Conservation (phyloP, 1,139 yeast genomes). For the Hyphopichia fennica region DNA sequence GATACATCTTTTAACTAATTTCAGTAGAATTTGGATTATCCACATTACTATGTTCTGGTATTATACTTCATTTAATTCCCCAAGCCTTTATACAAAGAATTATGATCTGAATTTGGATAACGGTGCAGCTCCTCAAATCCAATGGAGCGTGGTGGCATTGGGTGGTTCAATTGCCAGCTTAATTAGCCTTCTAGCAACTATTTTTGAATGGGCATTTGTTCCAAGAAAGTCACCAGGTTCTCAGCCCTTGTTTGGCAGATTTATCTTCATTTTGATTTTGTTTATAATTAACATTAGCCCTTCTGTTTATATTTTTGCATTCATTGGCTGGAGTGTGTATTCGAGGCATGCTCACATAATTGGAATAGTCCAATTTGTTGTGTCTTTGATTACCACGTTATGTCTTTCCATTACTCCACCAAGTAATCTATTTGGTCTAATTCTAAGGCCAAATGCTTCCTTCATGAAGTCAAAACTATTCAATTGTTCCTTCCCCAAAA, state of each 20-base stretch:
- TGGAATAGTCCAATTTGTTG: constrained; percentile 56
- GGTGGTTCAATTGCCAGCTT: constrained; percentile 74
- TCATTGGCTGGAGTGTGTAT: constrained; percentile 50
- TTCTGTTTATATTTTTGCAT: constrained; percentile 57
- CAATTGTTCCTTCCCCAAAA: constrained; percentile 54
- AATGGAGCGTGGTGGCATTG: constrained; percentile 61
- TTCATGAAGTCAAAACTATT: constrained; percentile 23
- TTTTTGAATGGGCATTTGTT: constrained; percentile 61
- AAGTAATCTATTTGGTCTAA: constrained; percentile 45
- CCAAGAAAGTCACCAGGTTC: constrained; percentile 74
- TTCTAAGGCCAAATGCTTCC: constrained; percentile 8
- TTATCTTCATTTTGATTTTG: constrained; percentile 43
- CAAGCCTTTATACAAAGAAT: constrained; percentile 67
- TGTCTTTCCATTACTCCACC: constrained; percentile 59
- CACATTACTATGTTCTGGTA: constrained; percentile 81
- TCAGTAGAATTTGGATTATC: constrained; percentile 81
- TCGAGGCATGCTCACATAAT: constrained; percentile 51
- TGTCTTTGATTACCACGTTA: constrained; percentile 60
- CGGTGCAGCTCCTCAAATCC: constrained; percentile 64
- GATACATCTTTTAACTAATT: constrained; percentile 75
- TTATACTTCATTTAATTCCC: constrained; percentile 75
- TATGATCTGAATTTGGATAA: constrained; percentile 59
- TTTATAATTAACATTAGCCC: constrained; percentile 57
- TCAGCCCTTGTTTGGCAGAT: constrained; percentile 44
- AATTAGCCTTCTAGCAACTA: constrained; percentile 60